Base-by-base conservation (phyloP, 345 rosid genomes). In the Populus ilicifolia region DNA sequence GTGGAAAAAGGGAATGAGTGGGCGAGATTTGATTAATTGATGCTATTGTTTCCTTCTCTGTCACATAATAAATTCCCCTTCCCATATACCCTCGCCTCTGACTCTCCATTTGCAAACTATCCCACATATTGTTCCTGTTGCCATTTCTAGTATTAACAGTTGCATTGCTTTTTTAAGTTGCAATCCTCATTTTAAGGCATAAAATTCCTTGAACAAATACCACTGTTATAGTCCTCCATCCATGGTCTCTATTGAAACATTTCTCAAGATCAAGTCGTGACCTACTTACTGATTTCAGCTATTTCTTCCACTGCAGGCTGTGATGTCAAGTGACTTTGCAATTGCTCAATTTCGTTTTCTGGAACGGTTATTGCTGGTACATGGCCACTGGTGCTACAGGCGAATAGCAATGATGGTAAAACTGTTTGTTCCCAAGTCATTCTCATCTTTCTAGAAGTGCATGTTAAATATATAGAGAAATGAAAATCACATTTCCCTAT, bases 371-470 rank as follows among this genome's bases (percentile, higher is more conserved):
- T 80, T 95, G 30, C 84, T 95, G 43, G 99, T 95, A 54, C 99
- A 95, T 62, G 99, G 99, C 5, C 99, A 93, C 83, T 95, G 99
- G 99, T 95, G 99, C 79, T 93, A 95, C 84, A 87, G 98, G 84
- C 81, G 99, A 80, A 92, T 95, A 67, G 81, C 98, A 17, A 77
- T 89, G 89, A 95, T 95, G 99, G 99, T 93, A 90, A 80, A 71
- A 75, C 48, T 33, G 20, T 27, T 21, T 30, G 33, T 78, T 75
- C 43, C 20, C 67, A 64, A 68, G 29, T 73, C 29, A 36, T 74
- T 75, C 27, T 62, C 38, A 7, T 56, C 69, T 36, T 4, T 44
- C 29, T 68, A 67, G 16, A 70, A 69, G 30, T 41, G 29, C 23
- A 41, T 69, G 29, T 8, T 69, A 41, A 69, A 5, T 9, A 2